Base-by-base conservation (phyloP, 768 basidiomycete genomes). In the Mycena metata region DNA sequence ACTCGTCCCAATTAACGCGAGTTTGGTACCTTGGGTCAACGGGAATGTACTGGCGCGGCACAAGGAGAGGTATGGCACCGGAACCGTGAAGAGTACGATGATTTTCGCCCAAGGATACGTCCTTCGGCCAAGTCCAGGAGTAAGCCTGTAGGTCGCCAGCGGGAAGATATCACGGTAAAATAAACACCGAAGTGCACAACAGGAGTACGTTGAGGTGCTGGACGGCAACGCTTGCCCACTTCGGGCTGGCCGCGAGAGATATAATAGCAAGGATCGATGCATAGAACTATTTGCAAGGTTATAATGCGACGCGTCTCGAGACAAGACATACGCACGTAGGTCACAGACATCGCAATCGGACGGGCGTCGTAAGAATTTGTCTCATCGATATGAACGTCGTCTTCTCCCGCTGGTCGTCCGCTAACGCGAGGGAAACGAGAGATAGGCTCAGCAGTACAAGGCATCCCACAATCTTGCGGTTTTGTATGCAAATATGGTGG, bases 161-260 rank as follows among this genome's bases (percentile, higher is more conserved):
- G 91, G 90, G 79, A 84, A 90, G 5, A 92, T 54, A 73, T 88
- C 85, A 30, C 89, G 84, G 74, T 88, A 89, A 33, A 72, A 72
- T 86, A 92, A 2, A 90, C 80, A 0, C 59, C 69, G 80, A 69
- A 80, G 73, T 78, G 61, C 63, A 81, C 42, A 82, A 39, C 5
- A 82, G 71, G 2, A 82, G 36, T 24, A 74, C 33, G 42, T 73
- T 79, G 41, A 76, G 72, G 66, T 82, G 78, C 41, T 65, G 60
- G 3, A 74, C 66, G 5, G 72, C 45, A 11, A 66, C 26, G 4
- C 33, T 54, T 33, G 59, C 43, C 70, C 63, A 65, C n/a, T 50
- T 62, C 21, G 47, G 35, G 36, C 45, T 60, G 19, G 43, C 42
- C 3, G 59, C 47, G 11, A 72, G 13, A 16, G 63, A 61, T 6